Evolutionary conservation across 2,329 filamentous ascomycete species (phyloP), one percentile per base, ranked within the genome.

Genomic region (Colletotrichum spinosum): DNA sequence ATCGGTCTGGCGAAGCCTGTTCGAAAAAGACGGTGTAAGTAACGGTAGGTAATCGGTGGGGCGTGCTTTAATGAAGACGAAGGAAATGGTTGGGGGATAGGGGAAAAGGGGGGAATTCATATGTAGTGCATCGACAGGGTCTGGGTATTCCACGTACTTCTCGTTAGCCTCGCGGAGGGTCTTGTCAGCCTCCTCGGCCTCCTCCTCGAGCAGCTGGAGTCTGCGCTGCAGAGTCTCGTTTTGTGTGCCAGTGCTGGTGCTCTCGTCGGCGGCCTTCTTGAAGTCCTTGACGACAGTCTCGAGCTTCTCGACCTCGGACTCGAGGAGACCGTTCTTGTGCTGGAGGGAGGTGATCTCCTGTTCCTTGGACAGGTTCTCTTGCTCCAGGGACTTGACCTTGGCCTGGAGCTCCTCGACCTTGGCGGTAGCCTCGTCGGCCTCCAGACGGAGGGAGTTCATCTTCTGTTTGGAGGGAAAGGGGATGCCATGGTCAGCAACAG

Each of bases 1-100:
- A 80, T 99, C 96, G 83, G 96, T 97, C 85, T 97, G 94, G 80
- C 96, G 94, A 77, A 98, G 93, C 85, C 96, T 99, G 73, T 99
- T 73, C 62, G 25, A 44, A 69, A 56, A 70, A 58, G 64, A 55
- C 60, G 53, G 62, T 67, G 63, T 66, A 63, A 66, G 59, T 62
- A 62, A 60, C 48, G n/a, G 48, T 52, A 61, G 53, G 49, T 5
- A 38, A 67, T 67, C 42, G 39, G 63, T 57, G 58, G 55, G 54
- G 56, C 55, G 38, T 25, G 34, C 15, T 66, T 63, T 66, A 63
- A 66, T 65, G 55, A 48, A 49, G 49, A 65, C 62, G 38, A 38
- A 38, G 17, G 48, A 10, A 25, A 35, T 15, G 45, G 11, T 54
- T 25, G 11, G 7, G 52, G 52, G 49, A 58, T 44, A 34, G 62